A percentile compares a stretch with the other conserved stretches of the same genome.
Evolutionary conservation across 768 basidiomycete species (phyloP).

Genomic region (Boletellus ananas): DNA sequence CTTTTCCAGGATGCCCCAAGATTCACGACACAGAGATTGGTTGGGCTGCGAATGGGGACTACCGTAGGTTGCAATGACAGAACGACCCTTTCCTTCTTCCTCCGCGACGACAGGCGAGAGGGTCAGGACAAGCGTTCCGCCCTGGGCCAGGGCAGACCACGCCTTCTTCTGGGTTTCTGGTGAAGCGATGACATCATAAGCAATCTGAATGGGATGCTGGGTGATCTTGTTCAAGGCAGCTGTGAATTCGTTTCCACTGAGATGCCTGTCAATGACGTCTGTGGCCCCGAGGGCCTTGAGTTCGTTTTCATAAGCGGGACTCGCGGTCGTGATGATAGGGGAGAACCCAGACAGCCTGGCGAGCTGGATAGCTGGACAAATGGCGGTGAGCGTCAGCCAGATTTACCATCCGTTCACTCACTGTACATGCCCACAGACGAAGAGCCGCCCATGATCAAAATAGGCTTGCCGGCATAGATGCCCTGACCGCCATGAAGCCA

Average conservation of each 20-base stretch:
- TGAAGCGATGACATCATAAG: conserved; percentile 31
- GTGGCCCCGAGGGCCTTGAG: conserved; percentile 41
- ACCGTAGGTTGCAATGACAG: conserved; percentile 22
- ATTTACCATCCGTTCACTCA: conserved; percentile 14
- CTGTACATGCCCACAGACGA: conserved; percentile 47
- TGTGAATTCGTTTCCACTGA: conserved; percentile 10
- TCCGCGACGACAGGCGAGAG: conserved; percentile 23
- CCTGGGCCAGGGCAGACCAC: conserved; percentile 30
- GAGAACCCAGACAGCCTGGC: conserved; percentile 39
- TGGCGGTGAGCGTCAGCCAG: conserved; percentile 1
- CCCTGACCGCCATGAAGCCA: conserved; percentile 30
- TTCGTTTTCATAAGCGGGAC: conserved; percentile 24
- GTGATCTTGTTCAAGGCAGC: conserved; percentile 26
- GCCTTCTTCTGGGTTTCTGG: conserved; percentile 34
- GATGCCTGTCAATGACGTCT: conserved; percentile 35
- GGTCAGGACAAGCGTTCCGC: conserved; percentile 32
- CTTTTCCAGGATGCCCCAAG: conserved; percentile 19
- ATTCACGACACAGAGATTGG: conserved; percentile 9
- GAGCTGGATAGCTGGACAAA: conserved; percentile 35
- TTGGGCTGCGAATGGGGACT: conserved; percentile 21
- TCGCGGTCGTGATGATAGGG: conserved; percentile 40
- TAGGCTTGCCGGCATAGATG: conserved; percentile 39
- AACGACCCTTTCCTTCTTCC: conserved; percentile 18
- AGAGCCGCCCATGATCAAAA: conserved; percentile 48
- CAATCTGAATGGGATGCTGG: conserved; percentile 15